Base-by-base conservation (phyloP, 208 protist species). In the Trypanosoma lewisi region DNA sequence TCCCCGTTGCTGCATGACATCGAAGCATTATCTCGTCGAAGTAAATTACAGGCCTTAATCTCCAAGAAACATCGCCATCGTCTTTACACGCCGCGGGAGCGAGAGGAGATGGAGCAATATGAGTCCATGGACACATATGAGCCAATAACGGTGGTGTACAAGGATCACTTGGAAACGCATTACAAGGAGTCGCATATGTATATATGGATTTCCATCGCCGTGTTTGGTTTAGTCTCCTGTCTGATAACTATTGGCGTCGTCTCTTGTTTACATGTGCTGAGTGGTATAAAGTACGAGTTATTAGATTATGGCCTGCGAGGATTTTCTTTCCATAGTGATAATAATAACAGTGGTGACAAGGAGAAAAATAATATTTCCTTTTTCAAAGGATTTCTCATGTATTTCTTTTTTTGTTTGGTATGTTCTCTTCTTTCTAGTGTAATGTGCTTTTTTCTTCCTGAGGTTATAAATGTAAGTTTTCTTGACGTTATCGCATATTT, bases 141-240 rank as follows among this genome's bases (percentile, higher is more conserved):
- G 47, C 65, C 80, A 27, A 62, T 74, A 30, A 86, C 69, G 49
- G 70, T 76, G 50, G 63, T 86, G 0, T 77, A 82, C 67, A 86
- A 86, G 67, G 80, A 86, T 36, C 66, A 86, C 62, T 65, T 86
- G 7, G 80, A 81, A 63, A 79, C 63, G 30, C 75, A 76, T 12
- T 80, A 62, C 48, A 63, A 77, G 47, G 80, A 86, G 53, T 76
- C 80, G 16, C 80, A 76, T 44, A 82, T 75, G 80, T 86, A 82
- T 42, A 86, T 86, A 65, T 86, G 80, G 80, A 68, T 82, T 25
- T 86, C 82, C 47, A 76, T 86, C 9, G 33, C 82, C 23, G 34
- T 64, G 12, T 51, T 86, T 3, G 80, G 80, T 50, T 36, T 86
- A 47, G 59, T 54, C n/a, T 70, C 73, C 12, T 80, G 76, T 47